Evolutionary conservation across 108 stramenopile species (phyloP).

Genomic region (Cyclotella baltica): DNA sequence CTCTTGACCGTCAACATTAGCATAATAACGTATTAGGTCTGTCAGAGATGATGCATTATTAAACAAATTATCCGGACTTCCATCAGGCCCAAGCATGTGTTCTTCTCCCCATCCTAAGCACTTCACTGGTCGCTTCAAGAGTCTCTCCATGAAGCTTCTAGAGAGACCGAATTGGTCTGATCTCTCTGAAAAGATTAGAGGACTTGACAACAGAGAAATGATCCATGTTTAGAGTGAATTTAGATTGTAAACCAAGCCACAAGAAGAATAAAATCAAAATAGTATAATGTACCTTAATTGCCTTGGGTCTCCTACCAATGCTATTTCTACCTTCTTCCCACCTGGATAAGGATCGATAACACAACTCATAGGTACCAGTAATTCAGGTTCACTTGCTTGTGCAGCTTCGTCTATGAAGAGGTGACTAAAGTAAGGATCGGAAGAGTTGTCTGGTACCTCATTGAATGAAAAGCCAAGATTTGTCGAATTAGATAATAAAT

Average conservation of each 20-base stretch:
- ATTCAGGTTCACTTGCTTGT: conserved; percentile 84
- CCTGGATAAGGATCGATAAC: conserved; percentile 71
- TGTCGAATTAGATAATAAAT: conserved; percentile 21
- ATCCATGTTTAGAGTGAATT: conserved; percentile 45
- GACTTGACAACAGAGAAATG: conserved; percentile 11
- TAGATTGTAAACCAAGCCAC: neutral
- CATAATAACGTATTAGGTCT: conserved; percentile 64
- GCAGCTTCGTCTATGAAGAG: conserved; percentile 83
- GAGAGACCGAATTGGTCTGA: conserved; percentile 43
- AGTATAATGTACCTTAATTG: conserved; percentile 48
- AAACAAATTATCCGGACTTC: conserved; percentile 5
- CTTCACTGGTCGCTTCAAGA: conserved; percentile 66
- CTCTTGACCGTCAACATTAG: conserved; percentile 47
- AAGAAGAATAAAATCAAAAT: neutral
- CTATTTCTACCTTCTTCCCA: conserved; percentile 65
- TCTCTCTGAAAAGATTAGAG: conserved; percentile 54
- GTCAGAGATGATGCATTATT: conserved; percentile 36
- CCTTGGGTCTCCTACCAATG: conserved; percentile 70
- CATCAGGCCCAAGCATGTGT: conserved; percentile 61
- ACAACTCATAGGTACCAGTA: conserved; percentile 65
- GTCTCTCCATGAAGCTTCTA: conserved; percentile 68
- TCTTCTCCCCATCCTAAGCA: conserved; percentile 61
- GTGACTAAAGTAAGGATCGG: conserved; percentile 70
- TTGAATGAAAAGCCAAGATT: conserved; percentile 32
- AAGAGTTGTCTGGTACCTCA: conserved; percentile 16